Evolutionary conservation across 208 protist species (phyloP).

Genomic region (Acanthamoeba lenticulata): DNA sequence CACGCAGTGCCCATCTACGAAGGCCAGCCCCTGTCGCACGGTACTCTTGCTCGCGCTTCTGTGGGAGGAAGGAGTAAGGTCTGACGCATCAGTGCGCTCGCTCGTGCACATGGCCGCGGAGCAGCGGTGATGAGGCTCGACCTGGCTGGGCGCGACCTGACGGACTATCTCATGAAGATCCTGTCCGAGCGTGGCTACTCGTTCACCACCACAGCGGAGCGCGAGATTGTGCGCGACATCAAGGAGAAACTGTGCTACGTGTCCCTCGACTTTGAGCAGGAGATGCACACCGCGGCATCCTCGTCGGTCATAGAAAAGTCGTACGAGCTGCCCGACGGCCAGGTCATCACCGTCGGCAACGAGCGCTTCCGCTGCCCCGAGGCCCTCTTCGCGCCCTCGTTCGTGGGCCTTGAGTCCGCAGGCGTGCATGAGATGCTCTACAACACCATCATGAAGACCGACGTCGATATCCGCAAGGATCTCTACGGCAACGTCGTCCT

Average conservation of each 20-base stretch:
- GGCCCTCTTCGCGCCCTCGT: slow-evolving; percentile 10
- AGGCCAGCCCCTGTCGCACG: background rate
- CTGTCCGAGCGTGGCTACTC: slow-evolving; percentile 70
- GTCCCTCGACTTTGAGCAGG: slow-evolving; percentile 94
- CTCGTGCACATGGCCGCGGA: too few species aligned
- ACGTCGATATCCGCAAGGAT: slow-evolving; percentile 90
- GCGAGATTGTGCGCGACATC: slow-evolving; percentile 91
- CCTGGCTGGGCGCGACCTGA: slow-evolving; percentile 34
- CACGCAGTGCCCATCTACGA: slow-evolving; percentile 61
- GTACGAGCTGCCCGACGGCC: slow-evolving; percentile 53
- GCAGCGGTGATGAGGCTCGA: background rate
- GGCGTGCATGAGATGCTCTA: slow-evolving; percentile 79
- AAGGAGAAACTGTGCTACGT: slow-evolving; percentile 78
- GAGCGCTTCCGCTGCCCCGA: slow-evolving; percentile 10
- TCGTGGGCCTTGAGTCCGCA: slow-evolving; percentile 66
- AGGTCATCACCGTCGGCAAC: too few species aligned
- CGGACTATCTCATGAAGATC: slow-evolving; percentile 79
- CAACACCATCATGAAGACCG: slow-evolving; percentile 89
- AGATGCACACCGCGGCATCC: slow-evolving; percentile 89
- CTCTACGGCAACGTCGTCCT: slow-evolving; percentile 95
- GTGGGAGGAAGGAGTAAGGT: background rate
- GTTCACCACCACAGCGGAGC: slow-evolving; percentile 60
- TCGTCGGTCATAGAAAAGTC: slow-evolving; percentile 21
- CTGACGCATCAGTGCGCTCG: too few species aligned
- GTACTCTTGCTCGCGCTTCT: background rate